Conservation (phyloP, 768 basidiomycete genomes). For the Mycena metata region DNA sequence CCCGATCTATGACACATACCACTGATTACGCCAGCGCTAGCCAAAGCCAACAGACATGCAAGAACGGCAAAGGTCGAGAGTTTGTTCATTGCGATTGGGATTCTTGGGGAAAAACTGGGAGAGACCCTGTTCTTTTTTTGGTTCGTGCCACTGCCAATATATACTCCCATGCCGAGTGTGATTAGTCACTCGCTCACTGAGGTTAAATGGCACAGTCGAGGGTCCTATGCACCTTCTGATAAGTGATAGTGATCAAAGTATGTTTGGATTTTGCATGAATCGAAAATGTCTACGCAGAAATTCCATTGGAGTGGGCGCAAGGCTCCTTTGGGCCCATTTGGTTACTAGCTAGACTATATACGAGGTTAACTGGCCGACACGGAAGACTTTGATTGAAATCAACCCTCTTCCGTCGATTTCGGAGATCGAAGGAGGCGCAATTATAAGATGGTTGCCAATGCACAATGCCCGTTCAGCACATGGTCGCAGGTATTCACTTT, state of each 20-base stretch:
- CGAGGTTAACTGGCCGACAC: slow-evolving; percentile 12
- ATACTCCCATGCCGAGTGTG: slow-evolving; percentile 7
- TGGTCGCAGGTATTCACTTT: no score
- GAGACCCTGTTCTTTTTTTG: slow-evolving; percentile 13
- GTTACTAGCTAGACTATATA: slow-evolving; percentile 8
- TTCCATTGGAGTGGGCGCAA: not conserved
- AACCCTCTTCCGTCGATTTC: slow-evolving; percentile 15
- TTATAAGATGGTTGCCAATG: no score
- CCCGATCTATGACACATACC: slow-evolving; percentile 15
- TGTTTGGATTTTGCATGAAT: slow-evolving; percentile 2
- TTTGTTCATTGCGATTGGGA: slow-evolving; percentile 13
- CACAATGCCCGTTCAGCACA: no score
- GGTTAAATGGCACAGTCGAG: slow-evolving; percentile 16
- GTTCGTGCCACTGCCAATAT: slow-evolving; percentile 8
- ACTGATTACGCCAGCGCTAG: slow-evolving; percentile 5
- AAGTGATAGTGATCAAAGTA: slow-evolving; percentile 12
- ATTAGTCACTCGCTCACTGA: slow-evolving; percentile 13
- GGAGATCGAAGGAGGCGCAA: slow-evolving; percentile 5
- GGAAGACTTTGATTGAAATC: slow-evolving; percentile 13
- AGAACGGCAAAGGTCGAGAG: slow-evolving; percentile 15
- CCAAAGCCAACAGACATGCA: slow-evolving; percentile 10
- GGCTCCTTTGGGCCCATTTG: not conserved
- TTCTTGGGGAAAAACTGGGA: slow-evolving; percentile 9
- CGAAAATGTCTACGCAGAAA: not conserved
- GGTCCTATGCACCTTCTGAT: slow-evolving; percentile 7